Percentiles rank a stretch among this genome's conserved stretches.
Conservation (phyloP, 2,329 filamentous ascomycete genomes). For the Alternaria sp. region DNA sequence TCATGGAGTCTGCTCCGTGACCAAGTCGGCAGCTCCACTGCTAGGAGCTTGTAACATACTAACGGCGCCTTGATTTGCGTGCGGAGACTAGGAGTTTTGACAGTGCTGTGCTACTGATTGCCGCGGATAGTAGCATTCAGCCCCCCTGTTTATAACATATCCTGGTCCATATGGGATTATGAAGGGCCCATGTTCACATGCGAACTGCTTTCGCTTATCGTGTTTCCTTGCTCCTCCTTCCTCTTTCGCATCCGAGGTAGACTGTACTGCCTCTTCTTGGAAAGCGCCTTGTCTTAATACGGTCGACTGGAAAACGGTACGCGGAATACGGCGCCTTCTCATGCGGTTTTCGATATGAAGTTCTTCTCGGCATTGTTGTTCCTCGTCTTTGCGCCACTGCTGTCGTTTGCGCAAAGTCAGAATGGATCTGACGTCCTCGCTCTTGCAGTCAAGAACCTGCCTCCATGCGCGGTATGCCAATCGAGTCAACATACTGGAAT, state of each 20-base stretch:
- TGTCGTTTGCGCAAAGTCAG: conserved; percentile 17
- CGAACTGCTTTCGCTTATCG: not conserved
- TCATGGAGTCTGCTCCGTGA: not conserved
- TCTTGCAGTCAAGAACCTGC: conserved; percentile 16
- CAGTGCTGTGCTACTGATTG: not conserved
- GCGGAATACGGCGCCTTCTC: not conserved
- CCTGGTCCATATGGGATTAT: not conserved
- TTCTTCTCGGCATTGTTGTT: conserved; percentile 6
- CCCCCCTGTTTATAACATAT: not conserved
- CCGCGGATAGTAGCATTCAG: not conserved
- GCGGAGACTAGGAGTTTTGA: not conserved
- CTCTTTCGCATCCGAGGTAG: not conserved
- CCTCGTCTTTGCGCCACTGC: conserved; percentile 4
- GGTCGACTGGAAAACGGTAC: not conserved
- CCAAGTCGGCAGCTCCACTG: not conserved
- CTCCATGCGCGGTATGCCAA: conserved; percentile 20
- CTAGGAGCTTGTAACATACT: conserved; percentile 3
- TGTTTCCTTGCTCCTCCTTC: not conserved
- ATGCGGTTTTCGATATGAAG: conserved; percentile 5
- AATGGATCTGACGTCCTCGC: conserved; percentile 15
- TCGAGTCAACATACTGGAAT: not conserved
- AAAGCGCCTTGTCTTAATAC: not conserved
- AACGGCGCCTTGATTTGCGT: not conserved
- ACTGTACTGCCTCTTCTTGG: not conserved
- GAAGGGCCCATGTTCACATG: not conserved